Conservation (phyloP, 257 asterid genomes). For the Solanum acaule region DNA sequence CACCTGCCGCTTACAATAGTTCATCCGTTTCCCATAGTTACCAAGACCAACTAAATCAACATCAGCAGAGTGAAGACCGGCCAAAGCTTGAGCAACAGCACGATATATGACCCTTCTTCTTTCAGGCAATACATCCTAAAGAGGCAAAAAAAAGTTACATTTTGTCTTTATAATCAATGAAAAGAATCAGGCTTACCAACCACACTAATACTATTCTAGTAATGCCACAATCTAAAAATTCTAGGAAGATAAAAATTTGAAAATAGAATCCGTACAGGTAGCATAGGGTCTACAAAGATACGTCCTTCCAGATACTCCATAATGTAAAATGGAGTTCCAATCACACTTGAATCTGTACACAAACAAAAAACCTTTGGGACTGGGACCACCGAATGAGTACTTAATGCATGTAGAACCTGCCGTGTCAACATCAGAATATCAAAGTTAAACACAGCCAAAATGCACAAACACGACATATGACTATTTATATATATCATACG, state of each 20-base stretch:
- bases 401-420: constrained; percentile 86
- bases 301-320: constrained; percentile 98
- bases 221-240: not conserved
- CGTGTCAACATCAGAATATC: not conserved
- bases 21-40: constrained; percentile 57
- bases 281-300: constrained; percentile 69
- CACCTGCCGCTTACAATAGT: constrained; percentile 95
- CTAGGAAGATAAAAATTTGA: not conserved
- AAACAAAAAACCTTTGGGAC: constrained; percentile 89
- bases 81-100: constrained; percentile 82
- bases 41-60: constrained; percentile 68
- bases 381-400: constrained; percentile 66
- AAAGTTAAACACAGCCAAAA: not conserved
- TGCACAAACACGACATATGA: not conserved
- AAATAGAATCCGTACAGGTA: constrained; percentile 43
- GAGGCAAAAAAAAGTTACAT: not conserved
- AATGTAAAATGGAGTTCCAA: constrained; percentile 93
- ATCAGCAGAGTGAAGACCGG: constrained; percentile 74
- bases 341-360: constrained; percentile 72
- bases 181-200: not conserved
- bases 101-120: constrained; percentile 60
- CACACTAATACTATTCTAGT: not conserved
- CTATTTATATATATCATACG: not conserved
- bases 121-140: constrained; percentile 56
- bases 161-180: not conserved